phyloP scores from a whole-genome alignment of 2,329 filamentous ascomycete genomes.

The Ophiostoma triangulosporum region DNA sequence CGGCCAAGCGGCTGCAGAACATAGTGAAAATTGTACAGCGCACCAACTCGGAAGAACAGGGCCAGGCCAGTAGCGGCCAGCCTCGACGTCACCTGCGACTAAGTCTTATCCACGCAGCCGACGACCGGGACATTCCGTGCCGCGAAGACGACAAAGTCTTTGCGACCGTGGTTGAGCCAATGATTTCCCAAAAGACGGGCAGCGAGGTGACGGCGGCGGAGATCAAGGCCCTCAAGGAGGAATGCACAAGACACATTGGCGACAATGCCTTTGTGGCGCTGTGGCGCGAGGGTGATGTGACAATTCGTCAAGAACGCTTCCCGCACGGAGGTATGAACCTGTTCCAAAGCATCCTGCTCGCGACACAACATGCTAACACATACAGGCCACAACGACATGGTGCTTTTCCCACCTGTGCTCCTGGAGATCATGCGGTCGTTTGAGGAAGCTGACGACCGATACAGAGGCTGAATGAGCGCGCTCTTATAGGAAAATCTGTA shows the following conservation, averaged over 20 bases:
- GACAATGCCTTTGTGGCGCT: constrained; percentile 35
- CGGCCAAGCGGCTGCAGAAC: constrained; percentile 49
- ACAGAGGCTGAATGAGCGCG: neutral
- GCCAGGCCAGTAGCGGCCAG: neutral
- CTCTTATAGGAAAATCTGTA: too few relatives aligned
- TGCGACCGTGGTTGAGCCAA: constrained; percentile 36
- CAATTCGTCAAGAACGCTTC: constrained; percentile 40
- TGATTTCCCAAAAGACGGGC: constrained; percentile 5
- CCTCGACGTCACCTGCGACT: constrained; percentile 37
- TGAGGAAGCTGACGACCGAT: constrained; percentile 20
- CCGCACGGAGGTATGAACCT: constrained; percentile 42
- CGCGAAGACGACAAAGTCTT: constrained; percentile 54
- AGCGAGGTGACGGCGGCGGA: constrained; percentile 27
- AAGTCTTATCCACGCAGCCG: constrained; percentile 62
- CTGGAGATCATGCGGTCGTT: constrained; percentile 55
- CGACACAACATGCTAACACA: neutral
- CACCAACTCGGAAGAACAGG: constrained; percentile 19
- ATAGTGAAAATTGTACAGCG: constrained; percentile 35
- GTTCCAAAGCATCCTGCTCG: too few relatives aligned
- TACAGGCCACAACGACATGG: constrained; percentile 55
- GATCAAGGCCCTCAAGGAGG: constrained; percentile 25
- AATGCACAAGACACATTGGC: constrained; percentile 29
- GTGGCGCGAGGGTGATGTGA: constrained; percentile 31
- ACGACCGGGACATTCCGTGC: constrained; percentile 75
- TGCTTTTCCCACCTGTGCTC: constrained; percentile 49